Base-by-base conservation (phyloP, 495 filamentous ascomycete genomes). In the Amniculicola lignicola region DNA sequence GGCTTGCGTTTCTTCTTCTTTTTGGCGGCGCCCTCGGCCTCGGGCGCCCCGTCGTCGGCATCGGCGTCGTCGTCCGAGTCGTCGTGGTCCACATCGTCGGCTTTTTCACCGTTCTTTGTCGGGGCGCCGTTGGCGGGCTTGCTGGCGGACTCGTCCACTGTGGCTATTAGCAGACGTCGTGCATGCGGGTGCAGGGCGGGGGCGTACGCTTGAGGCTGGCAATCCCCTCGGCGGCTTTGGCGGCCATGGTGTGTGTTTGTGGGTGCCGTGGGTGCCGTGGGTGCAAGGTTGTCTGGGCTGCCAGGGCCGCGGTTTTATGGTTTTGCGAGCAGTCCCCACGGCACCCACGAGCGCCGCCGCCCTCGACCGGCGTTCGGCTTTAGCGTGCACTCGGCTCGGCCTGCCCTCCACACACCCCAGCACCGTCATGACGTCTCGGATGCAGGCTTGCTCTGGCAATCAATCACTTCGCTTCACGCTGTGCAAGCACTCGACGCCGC, bases 1-100 rank as follows among this genome's bases (percentile, higher is more conserved):
- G 72, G 70, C 61, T 77, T 80, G 67, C 79, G 80, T 64, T 81
- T 81, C 64, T 79, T 78, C 21, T 53, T 61, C 51, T 63, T 52
- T 12, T 48, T 63, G 10, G 49, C 67, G 14, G 59, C 62, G 35
- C 56, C 65, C 36, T 62, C 64, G 25, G 42, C 57, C 10, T 57
- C 63, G 10, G 44, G 29, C 18, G 61, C 67, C 2, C 65, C 69
- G 33, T 65, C 70, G 3, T 57, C 57, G 37, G 66, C 69, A 36
- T 62, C 66, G 42, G 74, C 71, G 36, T 71, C 69, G 25, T 73
- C 69, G 53, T 73, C 70, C 14, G 69, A 70, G 51, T 73, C 68
- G 21, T 65, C 70, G 50, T 70, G 58, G 38, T 68, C 65, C 54
- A 51, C 53, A 16, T 69, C 67, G 23, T 29, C 61, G 9, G 42